Percentiles rank a stretch among this genome's conserved stretches.
These are phyloP conservation scores for Paraphoma chrysanthemicola DNA, from an alignment of 2,329 filamentous ascomycete genomes.

Conservation along the genomic window DNA sequence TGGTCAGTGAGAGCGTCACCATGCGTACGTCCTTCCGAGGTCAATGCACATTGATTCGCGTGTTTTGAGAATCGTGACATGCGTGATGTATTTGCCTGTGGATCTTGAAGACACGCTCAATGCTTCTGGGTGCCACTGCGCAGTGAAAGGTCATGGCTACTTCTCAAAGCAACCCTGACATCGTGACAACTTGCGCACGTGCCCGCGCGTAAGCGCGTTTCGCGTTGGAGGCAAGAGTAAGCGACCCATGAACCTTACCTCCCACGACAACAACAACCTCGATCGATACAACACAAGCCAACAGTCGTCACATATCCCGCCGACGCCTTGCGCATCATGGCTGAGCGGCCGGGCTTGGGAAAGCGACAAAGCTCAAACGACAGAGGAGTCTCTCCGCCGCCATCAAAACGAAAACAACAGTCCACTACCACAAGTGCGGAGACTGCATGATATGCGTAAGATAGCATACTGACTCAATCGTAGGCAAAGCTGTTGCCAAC, in stretches of 20 bases:
- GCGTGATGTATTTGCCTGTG: too few species aligned
- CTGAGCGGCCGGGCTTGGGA: conserved; percentile 18
- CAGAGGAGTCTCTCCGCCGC: conserved; percentile 63
- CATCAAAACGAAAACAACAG: conserved; percentile 62
- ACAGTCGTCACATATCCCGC: background rate
- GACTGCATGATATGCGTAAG: background rate
- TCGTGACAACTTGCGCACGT: conserved; percentile 33
- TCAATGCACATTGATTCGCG: too few species aligned
- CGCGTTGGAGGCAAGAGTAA: conserved; percentile 11
- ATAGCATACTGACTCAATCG: conserved; percentile 4
- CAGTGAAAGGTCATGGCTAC: too few species aligned
- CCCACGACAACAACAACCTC: background rate
- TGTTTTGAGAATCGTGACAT: too few species aligned
- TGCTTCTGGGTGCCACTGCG: too few species aligned
- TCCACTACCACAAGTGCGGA: conserved; percentile 62
- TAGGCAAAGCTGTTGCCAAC: conserved; percentile 74
- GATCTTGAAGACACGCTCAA: too few species aligned
- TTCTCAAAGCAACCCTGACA: too few species aligned
- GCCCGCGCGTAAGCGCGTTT: conserved; percentile 38
- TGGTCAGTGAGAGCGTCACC: too few species aligned
- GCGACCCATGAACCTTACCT: conserved; percentile 7
- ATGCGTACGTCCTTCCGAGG: too few species aligned
- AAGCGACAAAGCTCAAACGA: conserved; percentile 50
- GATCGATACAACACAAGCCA: background rate
- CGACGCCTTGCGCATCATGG: conserved; percentile 19